Evolutionary conservation across 371 early-diverging fungal genomes (phyloP).

Genomic region (Syncephalis plumigaleata): DNA sequence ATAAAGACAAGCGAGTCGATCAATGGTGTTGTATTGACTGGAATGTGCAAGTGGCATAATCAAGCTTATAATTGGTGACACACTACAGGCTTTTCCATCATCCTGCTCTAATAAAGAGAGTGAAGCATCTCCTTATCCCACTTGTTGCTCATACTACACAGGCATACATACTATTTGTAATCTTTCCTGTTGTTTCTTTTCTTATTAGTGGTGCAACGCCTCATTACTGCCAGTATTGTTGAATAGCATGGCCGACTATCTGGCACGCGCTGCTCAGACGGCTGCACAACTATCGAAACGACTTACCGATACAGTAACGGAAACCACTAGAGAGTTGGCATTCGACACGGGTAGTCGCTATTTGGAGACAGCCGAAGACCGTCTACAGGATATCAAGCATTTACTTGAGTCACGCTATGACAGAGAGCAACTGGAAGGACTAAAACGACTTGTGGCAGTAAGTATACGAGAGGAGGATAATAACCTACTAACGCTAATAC

Average conservation of each 20-base stretch:
- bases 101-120: no score
- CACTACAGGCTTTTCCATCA: no score
- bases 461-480: constrained; percentile 3
- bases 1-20: no score
- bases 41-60: no score
- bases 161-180: no score
- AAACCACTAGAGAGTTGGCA: constrained; percentile 72
- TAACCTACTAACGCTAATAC: neutral
- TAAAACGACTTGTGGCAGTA: constrained; percentile 82
- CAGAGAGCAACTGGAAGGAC: constrained; percentile 77
- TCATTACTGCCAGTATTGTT: no score
- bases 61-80: no score
- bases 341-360: constrained; percentile 55
- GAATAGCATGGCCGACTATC: constrained; percentile 37
- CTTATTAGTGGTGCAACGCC: no score
- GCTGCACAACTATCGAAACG: constrained; percentile 74
- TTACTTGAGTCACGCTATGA: constrained; percentile 71
- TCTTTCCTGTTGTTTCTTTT: no score
- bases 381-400: constrained; percentile 53
- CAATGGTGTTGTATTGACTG: no score
- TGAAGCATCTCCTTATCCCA: no score
- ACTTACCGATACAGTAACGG: constrained; percentile 67
- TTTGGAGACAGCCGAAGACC: constrained; percentile 75
- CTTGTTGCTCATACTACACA: no score
- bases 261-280: constrained; percentile 55